Evolutionary conservation across 2,329 filamentous ascomycete genomes (phyloP), one percentile per base, ranked within the genome.

Genomic region (Aspergillus sp.): DNA sequence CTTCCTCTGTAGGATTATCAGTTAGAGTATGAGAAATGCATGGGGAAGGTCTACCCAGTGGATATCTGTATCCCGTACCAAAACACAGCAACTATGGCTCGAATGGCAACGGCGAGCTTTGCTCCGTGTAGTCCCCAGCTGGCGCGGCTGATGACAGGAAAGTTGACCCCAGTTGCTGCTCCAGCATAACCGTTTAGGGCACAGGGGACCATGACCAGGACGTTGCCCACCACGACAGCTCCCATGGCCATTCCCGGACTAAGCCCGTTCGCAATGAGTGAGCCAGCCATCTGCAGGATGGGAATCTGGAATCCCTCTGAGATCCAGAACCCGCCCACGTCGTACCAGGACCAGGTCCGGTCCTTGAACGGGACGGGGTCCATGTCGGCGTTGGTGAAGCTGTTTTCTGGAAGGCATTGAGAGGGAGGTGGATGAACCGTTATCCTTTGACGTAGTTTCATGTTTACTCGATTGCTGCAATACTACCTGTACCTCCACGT

Each of bases 291-390:
- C 31, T 51, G 48, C 25, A 51, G 48, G 9, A 51, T 51, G 7
- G 48, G 48, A 30, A 51, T 51, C 9, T 51, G 48, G 9, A 51
- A 51, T 3, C 48, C 48, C 15, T 51, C 48, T 3, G 48, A 51
- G 48, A 51, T 51, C 48, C 48, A 51, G 48, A 51, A 51, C 4
- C 48, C 48, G 23, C 48, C 48, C 25, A 51, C 48, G n/a, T 51
- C 48, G 9, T 51, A 51, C 48, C 48, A 51, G 48, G 48, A 17
- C 48, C 48, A 51, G 13, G 48, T 51, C 3, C 48, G 48, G 25
- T 51, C 25, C 11, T 30, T 25, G 25, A 51, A 51, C 9, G 48
- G 48, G 8, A 51, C 48, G 3, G 48, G 48, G 2, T 51, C 48
- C 48, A 51, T 51, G 48, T 51, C 48, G 0, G 48, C 48, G 31